Evolutionary conservation across 176 grass and related monocot species (phyloP).

Genomic region (Dendrocalamus sinicus): DNA sequence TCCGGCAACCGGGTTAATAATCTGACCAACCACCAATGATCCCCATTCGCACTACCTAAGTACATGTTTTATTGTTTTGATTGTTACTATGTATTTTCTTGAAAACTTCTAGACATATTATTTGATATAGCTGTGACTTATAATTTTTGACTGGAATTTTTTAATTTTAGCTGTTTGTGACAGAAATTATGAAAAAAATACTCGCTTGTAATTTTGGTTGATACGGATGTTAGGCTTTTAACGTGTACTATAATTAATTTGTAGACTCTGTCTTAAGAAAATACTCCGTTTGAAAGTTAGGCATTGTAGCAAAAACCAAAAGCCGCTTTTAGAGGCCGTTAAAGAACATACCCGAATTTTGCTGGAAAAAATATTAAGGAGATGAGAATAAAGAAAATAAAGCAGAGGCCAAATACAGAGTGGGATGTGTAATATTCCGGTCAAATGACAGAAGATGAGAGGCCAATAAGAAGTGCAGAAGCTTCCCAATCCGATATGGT

Average conservation of each 20-base stretch:
- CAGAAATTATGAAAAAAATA: too few species aligned
- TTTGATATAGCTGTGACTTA: too few species aligned
- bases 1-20: not conserved
- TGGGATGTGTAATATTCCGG: not conserved
- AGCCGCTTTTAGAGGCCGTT: too few species aligned
- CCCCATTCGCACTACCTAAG: not conserved
- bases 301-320: too few species aligned
- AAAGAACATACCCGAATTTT: not conserved
- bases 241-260: too few species aligned
- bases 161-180: too few species aligned
- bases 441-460: not conserved
- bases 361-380: slow-evolving; percentile 4
- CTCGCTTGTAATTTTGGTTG: too few species aligned
- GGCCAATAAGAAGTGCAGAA: not conserved
- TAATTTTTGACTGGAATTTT: too few species aligned
- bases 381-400: not conserved
- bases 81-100: not conserved
- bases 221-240: too few species aligned
- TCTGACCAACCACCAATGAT: not conserved
- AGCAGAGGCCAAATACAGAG: not conserved
- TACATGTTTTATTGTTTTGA: not conserved
- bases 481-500: not conserved
- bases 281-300: too few species aligned
- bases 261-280: too few species aligned
- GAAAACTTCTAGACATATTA: not conserved